phyloP scores from a whole-genome alignment of 2,329 filamentous ascomycete genomes.

The Paradendryphiella salina region DNA sequence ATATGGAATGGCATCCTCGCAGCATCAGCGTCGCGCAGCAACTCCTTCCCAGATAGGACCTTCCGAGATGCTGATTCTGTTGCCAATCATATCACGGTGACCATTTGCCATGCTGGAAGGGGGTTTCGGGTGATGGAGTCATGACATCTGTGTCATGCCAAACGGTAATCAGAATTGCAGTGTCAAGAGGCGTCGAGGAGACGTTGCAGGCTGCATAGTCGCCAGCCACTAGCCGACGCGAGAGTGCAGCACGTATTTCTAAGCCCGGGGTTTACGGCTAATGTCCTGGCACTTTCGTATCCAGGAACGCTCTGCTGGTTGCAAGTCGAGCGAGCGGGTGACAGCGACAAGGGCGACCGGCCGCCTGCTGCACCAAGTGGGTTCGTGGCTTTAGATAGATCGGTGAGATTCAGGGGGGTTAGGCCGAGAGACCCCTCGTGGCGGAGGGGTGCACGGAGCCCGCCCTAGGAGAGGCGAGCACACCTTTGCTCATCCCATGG shows the following conservation, averaged over 20 bases:
- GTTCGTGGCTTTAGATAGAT: slow-evolving; percentile 33
- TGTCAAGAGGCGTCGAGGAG: background rate
- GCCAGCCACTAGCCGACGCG: background rate
- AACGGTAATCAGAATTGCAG: background rate
- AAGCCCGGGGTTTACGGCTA: slow-evolving; percentile 23
- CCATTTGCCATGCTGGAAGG: background rate
- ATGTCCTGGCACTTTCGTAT: slow-evolving; percentile 16
- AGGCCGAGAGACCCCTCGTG: slow-evolving; percentile 38
- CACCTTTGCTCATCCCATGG: slow-evolving; percentile 16
- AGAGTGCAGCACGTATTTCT: slow-evolving; percentile 8
- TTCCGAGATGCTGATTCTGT: slow-evolving; percentile 2
- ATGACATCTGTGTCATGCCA: background rate
- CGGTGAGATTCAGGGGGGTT: slow-evolving; percentile 30
- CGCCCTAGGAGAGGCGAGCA: slow-evolving; percentile 7
- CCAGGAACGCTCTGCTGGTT: slow-evolving; percentile 32
- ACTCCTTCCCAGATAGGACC: slow-evolving; percentile 21
- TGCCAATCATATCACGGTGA: slow-evolving; percentile 14
- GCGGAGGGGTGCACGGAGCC: slow-evolving; percentile 23
- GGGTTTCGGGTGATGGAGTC: background rate
- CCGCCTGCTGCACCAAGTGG: slow-evolving; percentile 27
- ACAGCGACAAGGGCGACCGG: slow-evolving; percentile 34
- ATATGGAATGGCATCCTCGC: background rate
- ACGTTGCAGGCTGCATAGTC: background rate
- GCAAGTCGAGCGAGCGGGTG: slow-evolving; percentile 30
- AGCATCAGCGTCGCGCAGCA: slow-evolving; percentile 8